Evolutionary conservation across 495 filamentous ascomycete genomes (phyloP).

Genomic region (Achaetomiella virescens): DNA sequence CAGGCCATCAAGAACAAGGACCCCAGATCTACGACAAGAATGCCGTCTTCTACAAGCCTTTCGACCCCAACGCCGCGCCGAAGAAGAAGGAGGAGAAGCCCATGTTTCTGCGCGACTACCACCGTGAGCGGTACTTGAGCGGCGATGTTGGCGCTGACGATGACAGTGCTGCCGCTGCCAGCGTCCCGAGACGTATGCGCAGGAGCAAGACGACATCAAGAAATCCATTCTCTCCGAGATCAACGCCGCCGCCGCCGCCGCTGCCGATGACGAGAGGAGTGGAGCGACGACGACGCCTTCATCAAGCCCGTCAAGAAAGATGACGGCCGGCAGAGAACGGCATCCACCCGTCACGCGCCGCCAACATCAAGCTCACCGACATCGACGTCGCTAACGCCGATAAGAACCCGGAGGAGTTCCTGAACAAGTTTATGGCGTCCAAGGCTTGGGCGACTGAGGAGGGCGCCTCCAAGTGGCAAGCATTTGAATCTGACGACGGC

Average conservation of each 20-base stretch:
- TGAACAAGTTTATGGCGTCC: conserved; percentile 82
- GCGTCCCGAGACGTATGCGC: conserved; percentile 62
- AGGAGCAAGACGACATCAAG: conserved; percentile 82
- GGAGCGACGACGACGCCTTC: conserved; percentile 67
- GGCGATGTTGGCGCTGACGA: conserved; percentile 51
- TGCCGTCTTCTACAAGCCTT: conserved; percentile 64
- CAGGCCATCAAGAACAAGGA: conserved; percentile 84
- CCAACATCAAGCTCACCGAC: conserved; percentile 45
- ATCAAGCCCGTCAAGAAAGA: conserved; percentile 53
- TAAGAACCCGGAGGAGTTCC: conserved; percentile 80
- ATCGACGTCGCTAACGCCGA: conserved; percentile 73
- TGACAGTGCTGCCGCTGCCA: conserved; percentile 48
- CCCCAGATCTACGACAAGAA: conserved; percentile 77
- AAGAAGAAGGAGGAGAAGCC: conserved; percentile 66
- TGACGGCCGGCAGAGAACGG: conserved; percentile 22
- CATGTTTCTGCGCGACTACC: conserved; percentile 83
- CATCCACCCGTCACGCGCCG: conserved; percentile 42
- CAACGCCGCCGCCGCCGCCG: conserved; percentile 52
- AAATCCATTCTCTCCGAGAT: conserved; percentile 69
- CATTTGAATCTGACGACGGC: conserved; percentile 88
- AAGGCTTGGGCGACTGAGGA: conserved; percentile 72
- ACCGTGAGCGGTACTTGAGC: conserved; percentile 73
- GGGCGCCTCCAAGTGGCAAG: conserved; percentile 48
- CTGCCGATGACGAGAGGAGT: conserved; percentile 48
- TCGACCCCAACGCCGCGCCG: conserved; percentile 47